These are phyloP conservation scores for Protoeuglena noctilucae DNA, from an alignment of 139 green algal species.

Conservation along the genomic window DNA sequence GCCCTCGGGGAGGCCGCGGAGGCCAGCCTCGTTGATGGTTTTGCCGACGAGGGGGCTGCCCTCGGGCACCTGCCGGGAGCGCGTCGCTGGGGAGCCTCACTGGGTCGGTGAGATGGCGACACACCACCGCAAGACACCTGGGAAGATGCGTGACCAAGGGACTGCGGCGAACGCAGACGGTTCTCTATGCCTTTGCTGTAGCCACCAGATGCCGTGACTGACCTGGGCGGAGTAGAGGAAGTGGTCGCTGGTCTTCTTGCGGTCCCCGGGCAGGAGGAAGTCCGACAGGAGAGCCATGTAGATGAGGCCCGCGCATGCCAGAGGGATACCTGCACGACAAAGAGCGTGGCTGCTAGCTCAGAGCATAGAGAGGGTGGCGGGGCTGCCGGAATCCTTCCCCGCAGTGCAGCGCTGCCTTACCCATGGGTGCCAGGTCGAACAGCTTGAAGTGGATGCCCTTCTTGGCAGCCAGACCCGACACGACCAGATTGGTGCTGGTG, in stretches of 20 bases:
- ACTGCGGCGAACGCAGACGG: no score
- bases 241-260: no score
- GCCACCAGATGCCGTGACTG: no score
- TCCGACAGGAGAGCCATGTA: constrained; percentile 15
- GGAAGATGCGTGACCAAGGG: no score
- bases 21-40: constrained; percentile 8
- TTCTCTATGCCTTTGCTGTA: no score
- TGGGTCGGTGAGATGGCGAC: no score
- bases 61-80: constrained; percentile 11
- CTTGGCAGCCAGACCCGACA: constrained; percentile 23
- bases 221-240: no score
- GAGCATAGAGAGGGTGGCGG: constrained; percentile 6
- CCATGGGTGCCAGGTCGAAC: neutral
- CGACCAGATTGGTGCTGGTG: constrained; percentile 64
- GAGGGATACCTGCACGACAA: no score
- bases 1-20: constrained; percentile 24
- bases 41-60: constrained; percentile 12
- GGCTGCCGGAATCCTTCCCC: neutral
- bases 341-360: no score
- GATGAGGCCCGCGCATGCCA: constrained; percentile 10
- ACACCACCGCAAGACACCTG: no score
- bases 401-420: no score
- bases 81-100: no score
- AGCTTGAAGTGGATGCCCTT: neutral
- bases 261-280: constrained; percentile 4